phyloP scores from a whole-genome alignment of 371 early-diverging fungal species.

The Mortierella sp. region DNA sequence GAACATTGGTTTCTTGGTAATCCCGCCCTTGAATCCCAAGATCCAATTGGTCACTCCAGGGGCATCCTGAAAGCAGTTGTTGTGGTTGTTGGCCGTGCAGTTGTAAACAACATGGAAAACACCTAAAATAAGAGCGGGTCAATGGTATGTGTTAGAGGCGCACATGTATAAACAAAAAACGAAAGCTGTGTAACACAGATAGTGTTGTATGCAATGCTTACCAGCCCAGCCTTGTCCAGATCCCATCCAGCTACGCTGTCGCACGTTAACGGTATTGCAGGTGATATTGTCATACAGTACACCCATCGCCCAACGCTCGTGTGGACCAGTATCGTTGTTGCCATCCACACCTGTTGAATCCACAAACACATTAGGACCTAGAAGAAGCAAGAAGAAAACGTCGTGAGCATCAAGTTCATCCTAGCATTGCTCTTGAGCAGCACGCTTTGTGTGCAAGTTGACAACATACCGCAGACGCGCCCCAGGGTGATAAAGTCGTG shows the following conservation, averaged over 20 bases:
- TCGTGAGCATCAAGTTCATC: not conserved
- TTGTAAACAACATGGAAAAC: conserved; percentile 54
- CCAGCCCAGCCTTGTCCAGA: conserved; percentile 57
- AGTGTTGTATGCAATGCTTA: not conserved
- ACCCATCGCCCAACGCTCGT: conserved; percentile 57
- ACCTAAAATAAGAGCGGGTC: conserved; percentile 1
- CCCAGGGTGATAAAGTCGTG: conserved; percentile 56
- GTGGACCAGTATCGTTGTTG: conserved; percentile 54
- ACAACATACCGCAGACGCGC: conserved; percentile 40
- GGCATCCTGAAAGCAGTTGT: conserved; percentile 52
- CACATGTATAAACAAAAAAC: not conserved
- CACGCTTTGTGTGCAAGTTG: not conserved
- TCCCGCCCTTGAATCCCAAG: conserved; percentile 36
- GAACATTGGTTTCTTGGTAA: conserved; percentile 21
- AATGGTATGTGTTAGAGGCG: not conserved
- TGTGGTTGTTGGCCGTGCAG: conserved; percentile 21
- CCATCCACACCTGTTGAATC: conserved; percentile 47
- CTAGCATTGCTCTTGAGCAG: too few relatives aligned
- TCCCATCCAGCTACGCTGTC: conserved; percentile 52
- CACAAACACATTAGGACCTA: conserved; percentile 52
- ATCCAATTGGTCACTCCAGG: conserved; percentile 50
- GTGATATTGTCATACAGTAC: conserved; percentile 52
- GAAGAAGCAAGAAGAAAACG: not conserved
- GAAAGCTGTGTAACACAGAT: not conserved
- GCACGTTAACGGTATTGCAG: conserved; percentile 38